Conservation (phyloP, 2,329 filamentous ascomycete species). For the Juglanconis sp. region DNA sequence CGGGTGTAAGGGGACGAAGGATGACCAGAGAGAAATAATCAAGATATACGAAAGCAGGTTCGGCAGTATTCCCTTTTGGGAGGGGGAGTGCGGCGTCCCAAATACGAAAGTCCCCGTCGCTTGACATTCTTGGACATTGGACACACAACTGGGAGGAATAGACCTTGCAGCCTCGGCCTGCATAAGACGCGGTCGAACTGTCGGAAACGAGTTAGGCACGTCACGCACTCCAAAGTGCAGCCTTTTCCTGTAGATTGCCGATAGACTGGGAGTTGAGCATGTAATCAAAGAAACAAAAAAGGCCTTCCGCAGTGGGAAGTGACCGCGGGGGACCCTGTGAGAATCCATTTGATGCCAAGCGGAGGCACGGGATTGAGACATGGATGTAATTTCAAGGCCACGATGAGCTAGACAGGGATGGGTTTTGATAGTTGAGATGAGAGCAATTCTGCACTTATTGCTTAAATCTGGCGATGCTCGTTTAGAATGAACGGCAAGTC, state of each 20-base stretch:
- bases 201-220: constrained; percentile 13
- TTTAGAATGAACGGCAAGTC: neutral
- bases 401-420: constrained; percentile 1
- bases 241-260: constrained; percentile 1
- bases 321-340: constrained; percentile 6
- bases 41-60: neutral
- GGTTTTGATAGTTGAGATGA: constrained; percentile 6
- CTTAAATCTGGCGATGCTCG: neutral
- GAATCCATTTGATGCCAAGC: neutral
- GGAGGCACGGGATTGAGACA: constrained; percentile 2
- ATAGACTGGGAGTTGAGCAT: neutral
- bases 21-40: neutral
- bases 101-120: neutral
- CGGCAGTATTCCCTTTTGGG: neutral
- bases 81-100: neutral
- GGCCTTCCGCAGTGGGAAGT: constrained; percentile 9
- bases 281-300: neutral
- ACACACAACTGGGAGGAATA: constrained; percentile 1
- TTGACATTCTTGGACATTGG: constrained; percentile 6
- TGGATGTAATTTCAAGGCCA: constrained; percentile 9
- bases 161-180: constrained; percentile 4
- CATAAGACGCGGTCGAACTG: constrained; percentile 7
- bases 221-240: neutral
- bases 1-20: neutral
- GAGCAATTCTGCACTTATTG: constrained; percentile 11